These are phyloP conservation scores for Medicago truncatula DNA, from an alignment of 306 rosid species.

Conservation along the genomic window DNA sequence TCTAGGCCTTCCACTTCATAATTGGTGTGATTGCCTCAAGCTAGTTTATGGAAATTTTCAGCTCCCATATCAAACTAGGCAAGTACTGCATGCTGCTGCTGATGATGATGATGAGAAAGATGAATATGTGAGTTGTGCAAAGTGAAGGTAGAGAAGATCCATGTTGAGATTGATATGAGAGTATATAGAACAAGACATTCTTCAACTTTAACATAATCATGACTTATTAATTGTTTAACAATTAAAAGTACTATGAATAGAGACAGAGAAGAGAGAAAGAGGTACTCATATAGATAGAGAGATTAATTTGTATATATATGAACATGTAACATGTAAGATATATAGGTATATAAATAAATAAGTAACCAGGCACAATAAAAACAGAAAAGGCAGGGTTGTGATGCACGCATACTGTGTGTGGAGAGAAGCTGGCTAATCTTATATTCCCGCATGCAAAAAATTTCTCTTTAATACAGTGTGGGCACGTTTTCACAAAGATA, in stretches of 20 bases:
- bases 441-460: constrained; percentile 91
- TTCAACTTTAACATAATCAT: constrained; percentile 24
- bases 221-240: constrained; percentile 6
- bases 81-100: not conserved
- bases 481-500: constrained; percentile 72
- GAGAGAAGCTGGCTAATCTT: constrained; percentile 46
- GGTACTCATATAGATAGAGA: constrained; percentile 15
- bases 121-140: not conserved
- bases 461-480: constrained; percentile 60
- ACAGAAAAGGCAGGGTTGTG: constrained; percentile 45
- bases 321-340: not conserved
- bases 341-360: not conserved
- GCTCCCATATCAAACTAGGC: constrained; percentile 2
- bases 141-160: constrained; percentile 13
- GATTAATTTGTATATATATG: constrained; percentile 28
- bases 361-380: no score
- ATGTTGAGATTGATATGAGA: not conserved
- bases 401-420: constrained; percentile 60
- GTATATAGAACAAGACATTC: constrained; percentile 18
- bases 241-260: not conserved
- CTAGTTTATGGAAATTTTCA: not conserved
- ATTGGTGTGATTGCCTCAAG: not conserved
- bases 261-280: constrained; percentile 13
- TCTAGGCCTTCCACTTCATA: constrained; percentile 4
- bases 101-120: not conserved